Evolutionary conservation across 2,329 filamentous ascomycete species (phyloP), one percentile per base, ranked within the genome.

Genomic region (Penicillium sp.): DNA sequence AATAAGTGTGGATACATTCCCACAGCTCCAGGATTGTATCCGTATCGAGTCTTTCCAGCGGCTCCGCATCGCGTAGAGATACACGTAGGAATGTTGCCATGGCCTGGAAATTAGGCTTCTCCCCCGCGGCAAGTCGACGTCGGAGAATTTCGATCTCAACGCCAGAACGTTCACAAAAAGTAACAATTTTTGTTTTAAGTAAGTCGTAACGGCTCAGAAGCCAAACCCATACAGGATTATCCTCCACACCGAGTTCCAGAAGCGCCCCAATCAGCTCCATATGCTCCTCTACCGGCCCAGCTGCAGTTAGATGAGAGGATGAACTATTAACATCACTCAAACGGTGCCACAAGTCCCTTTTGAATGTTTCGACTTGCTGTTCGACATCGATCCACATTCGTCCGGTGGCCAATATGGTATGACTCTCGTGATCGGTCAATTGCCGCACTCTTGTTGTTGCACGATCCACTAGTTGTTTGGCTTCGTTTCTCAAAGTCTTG

Each of bases 171-270:
- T 97, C 91, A 52, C 91, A 90, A 14, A 87, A 88, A 0, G 83
- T 79, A 43, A 85, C 83, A 53, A 97, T 93, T 69, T 90, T 95
- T 62, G 86, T 86, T 72, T 94, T 97, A 56, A 99, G 80, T 66
- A 92, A 87, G 62, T 96, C 90, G 68, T 92, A 95, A 47, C 90
- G 86, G 66, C 91, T 96, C 55, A 93, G 78, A 24, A 99, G 83
- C 92, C 94, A 99, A 11, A 95, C 83, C 90, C 90, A 96, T 60
- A 99, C 96, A 1, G 94, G 94, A 65, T 96, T 99, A 59, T 97
- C 91, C 9, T 96, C 89, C 2, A 96, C 91, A 6, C 94, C 95
- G 20, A 99, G 79, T 71, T 99, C 93, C n/a, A 99, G 77, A 53
- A 99, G 80, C 35, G 97, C 80, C 21, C 86, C 82, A 55, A 99